Conservation (phyloP, 2,329 filamentous ascomycete genomes). For the Rhynchosporium agropyri region DNA sequence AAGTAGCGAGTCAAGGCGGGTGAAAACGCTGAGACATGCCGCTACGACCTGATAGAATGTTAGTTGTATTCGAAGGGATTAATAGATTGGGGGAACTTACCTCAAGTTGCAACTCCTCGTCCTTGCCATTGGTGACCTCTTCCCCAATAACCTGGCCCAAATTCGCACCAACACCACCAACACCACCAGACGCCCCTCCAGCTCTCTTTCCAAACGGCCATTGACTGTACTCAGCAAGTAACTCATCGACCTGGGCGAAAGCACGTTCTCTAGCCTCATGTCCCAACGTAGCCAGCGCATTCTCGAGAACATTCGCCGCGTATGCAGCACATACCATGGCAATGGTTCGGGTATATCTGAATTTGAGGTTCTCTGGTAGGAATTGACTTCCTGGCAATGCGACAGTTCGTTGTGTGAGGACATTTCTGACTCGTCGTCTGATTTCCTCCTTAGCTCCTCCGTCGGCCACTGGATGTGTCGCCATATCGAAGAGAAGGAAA, state of each 20-base stretch:
- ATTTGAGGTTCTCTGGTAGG: conserved; percentile 91
- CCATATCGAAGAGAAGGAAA: conserved; percentile 99
- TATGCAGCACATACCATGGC: conserved; percentile 98
- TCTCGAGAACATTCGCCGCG: conserved; percentile 96
- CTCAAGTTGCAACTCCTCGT: conserved; percentile 95
- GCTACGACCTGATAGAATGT: conserved; percentile 65
- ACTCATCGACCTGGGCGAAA: conserved; percentile 95
- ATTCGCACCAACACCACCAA: conserved; percentile 92
- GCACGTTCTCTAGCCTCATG: conserved; percentile 93
- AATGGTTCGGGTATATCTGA: conserved; percentile 88
- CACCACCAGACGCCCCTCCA: conserved; percentile 72
- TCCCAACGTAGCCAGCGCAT: conserved; percentile 89
- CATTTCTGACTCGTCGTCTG: conserved; percentile 84
- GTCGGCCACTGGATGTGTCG: conserved; percentile 95
- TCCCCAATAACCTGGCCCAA: conserved; percentile 84
- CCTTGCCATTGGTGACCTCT: conserved; percentile 83
- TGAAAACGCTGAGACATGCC: conserved; percentile 96
- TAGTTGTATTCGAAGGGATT: conserved; percentile 12
- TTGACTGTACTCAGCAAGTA: conserved; percentile 94
- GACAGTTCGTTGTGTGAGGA: conserved; percentile 91
- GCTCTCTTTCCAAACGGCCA: conserved; percentile 89
- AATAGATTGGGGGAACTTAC: conserved; percentile 56
- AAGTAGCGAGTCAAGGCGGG: conserved; percentile 91
- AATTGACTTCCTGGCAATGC: conserved; percentile 86
- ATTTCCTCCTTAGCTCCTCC: conserved; percentile 98